Base-by-base conservation (phyloP, 257 asterid species). In the Haberlea rhodopensis region DNA sequence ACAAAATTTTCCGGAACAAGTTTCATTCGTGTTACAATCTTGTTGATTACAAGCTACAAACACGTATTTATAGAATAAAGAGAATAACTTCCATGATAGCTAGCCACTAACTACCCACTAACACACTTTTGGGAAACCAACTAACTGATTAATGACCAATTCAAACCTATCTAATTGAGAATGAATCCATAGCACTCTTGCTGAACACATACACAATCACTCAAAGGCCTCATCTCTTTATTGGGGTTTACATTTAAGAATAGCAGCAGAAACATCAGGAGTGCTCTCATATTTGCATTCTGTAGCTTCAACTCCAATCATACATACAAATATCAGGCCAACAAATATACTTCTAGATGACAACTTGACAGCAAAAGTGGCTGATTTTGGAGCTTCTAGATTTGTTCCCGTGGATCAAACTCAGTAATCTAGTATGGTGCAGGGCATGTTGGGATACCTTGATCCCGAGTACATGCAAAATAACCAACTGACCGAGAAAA, bases 281-380 rank as follows among this genome's bases (percentile, higher is more conserved):
- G 80, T 81, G 8, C 76, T 81, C 25, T 53, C 78, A 0, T 75
- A 78, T 61, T 22, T 78, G n/a, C 83, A 78, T 69, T 78, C 76
- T 0, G 66, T 63, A 0, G 76, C 80, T 48, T 64, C 76, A 0
- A 76, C 74, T 9, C 79, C 84, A 1, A 78, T 81, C 45, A 75
- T 78, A 21, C 78, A 68, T 22, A 49, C 71, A 54, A 68, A 74
- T 23, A 48, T 63, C 13, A 69, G 64, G 32, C 58, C 71, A 1
- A 28, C 60, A 1, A 74, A 74, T 26, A 69, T 74, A 19, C 68
- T 74, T 8, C 10, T 69, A 5, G 75, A 69, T 15, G 16, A 56
- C 1, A 29, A 55, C 22, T 63, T 19, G 53, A 63, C 68, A 5
- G 57, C 65, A 8, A 52, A 69, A 53, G 72, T 69, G 21, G 21